These are phyloP conservation scores for Prunus yedoensis DNA, from an alignment of 331 rosid species.

Conservation along the genomic window DNA sequence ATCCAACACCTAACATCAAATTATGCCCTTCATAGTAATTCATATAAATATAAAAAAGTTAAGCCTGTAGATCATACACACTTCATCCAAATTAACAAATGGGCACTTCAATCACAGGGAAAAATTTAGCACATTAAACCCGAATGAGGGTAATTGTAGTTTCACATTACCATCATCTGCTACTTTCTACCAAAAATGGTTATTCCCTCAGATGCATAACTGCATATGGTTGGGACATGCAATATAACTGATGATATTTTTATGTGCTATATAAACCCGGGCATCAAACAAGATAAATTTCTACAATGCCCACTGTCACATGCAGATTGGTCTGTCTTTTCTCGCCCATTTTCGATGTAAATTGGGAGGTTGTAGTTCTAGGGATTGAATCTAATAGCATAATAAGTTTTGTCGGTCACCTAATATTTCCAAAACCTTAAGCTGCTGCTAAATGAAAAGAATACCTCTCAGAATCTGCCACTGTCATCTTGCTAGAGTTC, in stretches of 20 bases:
- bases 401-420: neutral
- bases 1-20: neutral
- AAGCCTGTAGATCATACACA: neutral
- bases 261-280: neutral
- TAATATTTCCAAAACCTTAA: neutral
- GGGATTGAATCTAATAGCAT: neutral
- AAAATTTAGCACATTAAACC: neutral
- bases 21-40: neutral
- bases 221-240: neutral
- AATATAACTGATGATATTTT: neutral
- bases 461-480: conserved; percentile 54
- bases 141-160: neutral
- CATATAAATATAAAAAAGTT: too few species aligned
- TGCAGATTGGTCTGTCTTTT: neutral
- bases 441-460: conserved; percentile 17
- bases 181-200: neutral
- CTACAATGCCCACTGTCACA: neutral
- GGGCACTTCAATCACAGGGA: neutral
- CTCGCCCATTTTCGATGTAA: neutral
- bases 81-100: conserved; percentile 2
- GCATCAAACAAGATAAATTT: neutral
- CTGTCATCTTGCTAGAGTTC: conserved; percentile 35
- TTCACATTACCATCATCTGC: neutral
- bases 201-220: neutral
- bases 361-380: neutral